phyloP scores from a whole-genome alignment of 2,329 filamentous ascomycete species.

The Rhynchosporium graminicola region DNA sequence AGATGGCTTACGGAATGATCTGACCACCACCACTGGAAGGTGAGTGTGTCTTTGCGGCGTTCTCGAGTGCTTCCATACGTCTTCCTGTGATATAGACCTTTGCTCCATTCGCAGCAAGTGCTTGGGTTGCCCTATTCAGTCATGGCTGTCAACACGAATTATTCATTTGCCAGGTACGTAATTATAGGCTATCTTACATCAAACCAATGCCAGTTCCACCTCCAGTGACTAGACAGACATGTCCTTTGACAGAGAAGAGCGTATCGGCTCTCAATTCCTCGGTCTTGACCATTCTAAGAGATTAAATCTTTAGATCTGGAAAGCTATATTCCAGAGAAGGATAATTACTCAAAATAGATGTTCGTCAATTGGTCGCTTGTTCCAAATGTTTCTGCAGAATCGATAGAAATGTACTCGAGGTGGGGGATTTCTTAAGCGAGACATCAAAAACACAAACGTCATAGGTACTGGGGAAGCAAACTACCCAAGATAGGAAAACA shows the following conservation, averaged over 20 bases:
- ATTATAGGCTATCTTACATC: conserved; percentile 36
- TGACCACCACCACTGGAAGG: conserved; percentile 51
- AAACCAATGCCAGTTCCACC: conserved; percentile 47
- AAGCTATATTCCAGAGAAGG: background rate
- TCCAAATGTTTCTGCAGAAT: background rate
- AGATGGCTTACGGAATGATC: conserved; percentile 39
- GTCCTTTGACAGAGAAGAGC: conserved; percentile 51
- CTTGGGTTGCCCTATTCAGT: conserved; percentile 37
- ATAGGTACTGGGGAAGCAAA: conserved; percentile 3
- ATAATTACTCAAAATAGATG: background rate
- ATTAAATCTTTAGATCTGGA: background rate
- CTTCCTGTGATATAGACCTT: conserved; percentile 41
- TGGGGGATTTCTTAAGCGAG: background rate
- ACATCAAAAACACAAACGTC: conserved; percentile 8
- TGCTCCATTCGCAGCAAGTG: conserved; percentile 41
- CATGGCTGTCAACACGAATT: background rate
- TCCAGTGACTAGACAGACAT: conserved; percentile 49
- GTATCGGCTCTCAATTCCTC: conserved; percentile 42
- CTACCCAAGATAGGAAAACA: background rate
- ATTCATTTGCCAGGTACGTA: background rate
- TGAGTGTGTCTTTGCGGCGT: conserved; percentile 50
- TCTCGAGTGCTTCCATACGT: conserved; percentile 38
- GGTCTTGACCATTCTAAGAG: conserved; percentile 32
- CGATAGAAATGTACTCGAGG: background rate
- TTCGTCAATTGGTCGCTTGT: background rate